Percentiles rank a stretch among this genome's conserved stretches.
Conservation (phyloP, 2,329 filamentous ascomycete genomes). For the Eutypa lata region DNA sequence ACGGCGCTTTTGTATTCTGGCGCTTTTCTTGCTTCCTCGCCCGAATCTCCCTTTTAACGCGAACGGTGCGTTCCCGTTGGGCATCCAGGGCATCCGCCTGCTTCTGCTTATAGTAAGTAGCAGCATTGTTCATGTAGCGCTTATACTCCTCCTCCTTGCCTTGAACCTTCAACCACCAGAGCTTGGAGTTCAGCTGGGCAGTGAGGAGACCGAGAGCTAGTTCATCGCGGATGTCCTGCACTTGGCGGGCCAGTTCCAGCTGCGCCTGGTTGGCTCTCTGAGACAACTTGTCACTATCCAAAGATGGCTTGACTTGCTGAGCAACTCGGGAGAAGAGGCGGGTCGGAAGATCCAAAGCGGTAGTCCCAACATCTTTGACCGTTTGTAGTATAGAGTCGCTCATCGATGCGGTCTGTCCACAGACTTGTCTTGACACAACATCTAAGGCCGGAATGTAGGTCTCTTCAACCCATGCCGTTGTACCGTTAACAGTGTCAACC, state of each 20-base stretch:
- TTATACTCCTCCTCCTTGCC: constrained; percentile 45
- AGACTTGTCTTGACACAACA: constrained; percentile 28
- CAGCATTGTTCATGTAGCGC: constrained; percentile 47
- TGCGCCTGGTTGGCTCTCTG: constrained; percentile 27
- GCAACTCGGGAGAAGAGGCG: constrained; percentile 19
- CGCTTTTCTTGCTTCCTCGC: constrained; percentile 23
- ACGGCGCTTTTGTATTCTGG: constrained; percentile 18
- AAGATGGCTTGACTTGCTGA: constrained; percentile 20
- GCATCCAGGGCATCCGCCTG: constrained; percentile 28
- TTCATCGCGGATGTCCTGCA: constrained; percentile 36
- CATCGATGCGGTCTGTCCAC: constrained; percentile 25
- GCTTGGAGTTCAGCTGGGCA: constrained; percentile 54
- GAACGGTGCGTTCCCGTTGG: constrained; percentile 23
- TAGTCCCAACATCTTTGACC: constrained; percentile 21
- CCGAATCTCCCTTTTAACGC: constrained; percentile 25
- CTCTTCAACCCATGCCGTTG: constrained; percentile 31
- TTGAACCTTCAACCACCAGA: constrained; percentile 54
- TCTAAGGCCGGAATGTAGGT: constrained; percentile 28
- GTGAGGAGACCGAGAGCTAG: constrained; percentile 45
- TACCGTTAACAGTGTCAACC: constrained; percentile 36
- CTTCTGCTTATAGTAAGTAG: constrained; percentile 37
- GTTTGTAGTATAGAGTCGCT: constrained; percentile 27
- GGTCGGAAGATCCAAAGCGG: constrained; percentile 15
- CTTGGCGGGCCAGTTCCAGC: constrained; percentile 29
- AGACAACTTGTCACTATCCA: constrained; percentile 19